A percentile compares a stretch with the other conserved stretches of the same genome.
Evolutionary conservation across 208 protist genomes (phyloP).

Genomic region (Endotrypanum monterogeii): DNA sequence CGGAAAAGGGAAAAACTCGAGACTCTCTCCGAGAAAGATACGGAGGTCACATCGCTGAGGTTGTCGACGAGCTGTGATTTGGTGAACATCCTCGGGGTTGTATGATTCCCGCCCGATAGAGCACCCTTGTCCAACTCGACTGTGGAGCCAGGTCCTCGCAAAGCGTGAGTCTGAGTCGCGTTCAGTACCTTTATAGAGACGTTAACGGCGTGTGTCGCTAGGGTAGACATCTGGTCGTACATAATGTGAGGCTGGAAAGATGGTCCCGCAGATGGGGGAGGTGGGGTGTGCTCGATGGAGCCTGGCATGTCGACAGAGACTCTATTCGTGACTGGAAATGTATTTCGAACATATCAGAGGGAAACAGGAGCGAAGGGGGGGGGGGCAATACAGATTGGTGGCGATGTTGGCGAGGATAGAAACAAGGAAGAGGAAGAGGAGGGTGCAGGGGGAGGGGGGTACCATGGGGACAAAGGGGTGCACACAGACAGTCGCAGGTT

Average conservation of each 20-base stretch:
- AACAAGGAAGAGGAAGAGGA: too few species aligned
- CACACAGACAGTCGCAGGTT: too few species aligned
- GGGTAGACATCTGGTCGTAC: not conserved
- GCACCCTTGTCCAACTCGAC: not conserved
- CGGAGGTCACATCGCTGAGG: constrained; percentile 14
- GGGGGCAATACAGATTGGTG: too few species aligned
- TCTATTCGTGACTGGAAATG: too few species aligned
- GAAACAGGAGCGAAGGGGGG: too few species aligned
- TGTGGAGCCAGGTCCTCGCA: not conserved
- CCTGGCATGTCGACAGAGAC: too few species aligned
- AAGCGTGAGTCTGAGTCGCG: not conserved
- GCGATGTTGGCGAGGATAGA: too few species aligned
- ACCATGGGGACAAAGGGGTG: too few species aligned
- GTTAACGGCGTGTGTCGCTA: not conserved
- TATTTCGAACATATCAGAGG: too few species aligned
- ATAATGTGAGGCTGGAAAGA: not conserved
- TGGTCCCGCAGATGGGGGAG: not conserved
- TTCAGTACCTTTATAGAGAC: not conserved
- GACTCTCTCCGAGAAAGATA: constrained; percentile 23
- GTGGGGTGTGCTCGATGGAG: too few species aligned
- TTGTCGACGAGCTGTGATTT: constrained; percentile 5
- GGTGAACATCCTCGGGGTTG: not conserved
- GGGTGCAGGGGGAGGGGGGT: too few species aligned
- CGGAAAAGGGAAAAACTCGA: constrained; percentile 28
- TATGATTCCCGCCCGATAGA: not conserved